Evolutionary conservation across 495 filamentous ascomycete species (phyloP), one percentile per base, ranked within the genome.

Genomic region (Paragyromitra xinjiangensis): DNA sequence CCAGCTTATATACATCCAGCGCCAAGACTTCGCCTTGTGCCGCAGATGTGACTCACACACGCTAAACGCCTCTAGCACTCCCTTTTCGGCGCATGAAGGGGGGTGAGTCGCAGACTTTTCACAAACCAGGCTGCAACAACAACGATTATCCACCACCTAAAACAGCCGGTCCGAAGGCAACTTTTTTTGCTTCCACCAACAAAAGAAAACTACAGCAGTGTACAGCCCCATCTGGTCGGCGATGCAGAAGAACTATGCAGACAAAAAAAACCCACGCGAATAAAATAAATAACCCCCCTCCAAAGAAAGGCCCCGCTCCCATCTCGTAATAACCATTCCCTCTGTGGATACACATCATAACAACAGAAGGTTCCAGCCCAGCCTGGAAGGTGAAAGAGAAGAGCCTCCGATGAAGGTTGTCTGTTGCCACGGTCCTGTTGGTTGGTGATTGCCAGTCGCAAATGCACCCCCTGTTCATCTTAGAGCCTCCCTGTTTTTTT

Each of bases 91-190:
- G 68, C 77, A 79, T 71, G 56, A 78, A 79, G 68, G 75, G 77
- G 71, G 75, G 75, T 79, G 77, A 79, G 77, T 79, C 75, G 77
- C 75, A 79, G 77, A 78, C 74, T 73, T 71, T 78, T 79, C 63
- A 71, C 75, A 77, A 75, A 78, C 75, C 66, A 79, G 77, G 77
- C 77, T 79, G 66, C 75, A 78, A 79, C 75, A 79, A 67, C 61
- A 71, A 78, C 69, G 66, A 77, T 78, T 78, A 69, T 77, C 76
- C 74, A 75, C 76, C 61, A 78, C 77, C 77, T 70, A 77, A 78
- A 74, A 79, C 74, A 79, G 59, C 75, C 68, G 69, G 74, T 66
- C 74, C 70, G 63, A 63, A 79, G 59, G 75, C 77, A 79, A 48
- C 65, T 69, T 71, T 69, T 77, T 61, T 61, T 50, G 50, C 50